phyloP scores from a whole-genome alignment of 2,329 filamentous ascomycete species.

The Exophiala oligosperma region DNA sequence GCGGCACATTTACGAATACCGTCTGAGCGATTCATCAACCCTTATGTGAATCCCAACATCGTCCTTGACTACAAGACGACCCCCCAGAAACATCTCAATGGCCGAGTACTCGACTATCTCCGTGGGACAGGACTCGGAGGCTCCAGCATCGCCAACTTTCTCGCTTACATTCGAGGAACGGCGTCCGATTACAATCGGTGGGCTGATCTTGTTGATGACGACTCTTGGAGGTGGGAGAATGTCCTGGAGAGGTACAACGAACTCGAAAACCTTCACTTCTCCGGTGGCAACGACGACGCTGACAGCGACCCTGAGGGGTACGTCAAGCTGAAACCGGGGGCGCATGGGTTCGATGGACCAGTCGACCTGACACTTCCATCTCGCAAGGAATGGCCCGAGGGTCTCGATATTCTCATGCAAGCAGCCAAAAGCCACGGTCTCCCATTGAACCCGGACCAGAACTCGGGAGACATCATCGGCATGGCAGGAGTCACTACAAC shows the following conservation, averaged over 20 bases:
- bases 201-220: constrained; percentile 57
- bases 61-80: constrained; percentile 52
- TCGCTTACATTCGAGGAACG: constrained; percentile 51
- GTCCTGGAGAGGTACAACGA: constrained; percentile 52
- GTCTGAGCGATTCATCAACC: constrained; percentile 56
- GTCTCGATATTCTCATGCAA: neutral
- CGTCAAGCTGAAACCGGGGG: neutral
- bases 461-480: constrained; percentile 60
- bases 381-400: neutral
- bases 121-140: constrained; percentile 55
- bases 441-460: constrained; percentile 56
- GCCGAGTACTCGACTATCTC: constrained; percentile 50
- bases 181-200: constrained; percentile 50
- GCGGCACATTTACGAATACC: constrained; percentile 49
- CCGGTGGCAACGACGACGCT: neutral
- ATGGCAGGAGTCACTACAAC: constrained; percentile 54
- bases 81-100: constrained; percentile 47
- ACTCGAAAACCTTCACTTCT: constrained; percentile 46
- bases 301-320: constrained; percentile 1
- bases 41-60: constrained; percentile 47
- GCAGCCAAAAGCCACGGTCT: constrained; percentile 45
- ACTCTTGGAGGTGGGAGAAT: constrained; percentile 55
- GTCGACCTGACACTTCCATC: constrained; percentile 3
- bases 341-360: constrained; percentile 1
- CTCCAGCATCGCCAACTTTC: constrained; percentile 55